Evolutionary conservation across 2,329 filamentous ascomycete species (phyloP).

Genomic region (Stenocarpella maydis): DNA sequence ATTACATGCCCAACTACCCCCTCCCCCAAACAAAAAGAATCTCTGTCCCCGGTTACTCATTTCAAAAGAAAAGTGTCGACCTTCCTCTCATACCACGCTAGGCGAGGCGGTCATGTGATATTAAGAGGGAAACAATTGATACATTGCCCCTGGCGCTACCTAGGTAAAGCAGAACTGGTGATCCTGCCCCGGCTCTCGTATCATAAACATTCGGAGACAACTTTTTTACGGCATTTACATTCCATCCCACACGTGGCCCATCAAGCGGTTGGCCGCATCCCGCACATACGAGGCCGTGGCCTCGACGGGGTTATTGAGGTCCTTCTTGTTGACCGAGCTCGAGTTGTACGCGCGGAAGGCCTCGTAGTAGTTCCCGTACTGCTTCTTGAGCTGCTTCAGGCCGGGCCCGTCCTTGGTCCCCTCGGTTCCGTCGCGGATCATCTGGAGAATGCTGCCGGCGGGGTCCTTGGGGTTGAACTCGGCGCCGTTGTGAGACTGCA

Average conservation of each 20-base stretch:
- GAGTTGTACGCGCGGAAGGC: conserved; percentile 60
- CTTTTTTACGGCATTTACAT: not conserved
- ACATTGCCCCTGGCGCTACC: too few relatives aligned
- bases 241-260: not conserved
- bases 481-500: conserved; percentile 49
- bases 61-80: too few relatives aligned
- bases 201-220: too few relatives aligned
- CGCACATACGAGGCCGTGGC: not conserved
- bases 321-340: conserved; percentile 46
- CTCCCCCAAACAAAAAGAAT: too few relatives aligned
- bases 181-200: too few relatives aligned
- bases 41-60: too few relatives aligned
- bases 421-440: conserved; percentile 50
- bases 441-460: conserved; percentile 39
- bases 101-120: too few relatives aligned
- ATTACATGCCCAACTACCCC: too few relatives aligned
- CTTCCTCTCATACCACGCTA: too few relatives aligned
- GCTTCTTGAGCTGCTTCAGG: conserved; percentile 48
- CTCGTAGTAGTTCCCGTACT: conserved; percentile 52
- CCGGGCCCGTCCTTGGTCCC: conserved; percentile 53
- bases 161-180: too few relatives aligned
- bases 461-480: conserved; percentile 39
- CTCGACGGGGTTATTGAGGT: conserved; percentile 13
- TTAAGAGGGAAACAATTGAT: too few relatives aligned
- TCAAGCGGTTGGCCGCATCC: conserved; percentile 3